Evolutionary conservation across 495 filamentous ascomycete genomes (phyloP).

Genomic region (Penicillium soppii): DNA sequence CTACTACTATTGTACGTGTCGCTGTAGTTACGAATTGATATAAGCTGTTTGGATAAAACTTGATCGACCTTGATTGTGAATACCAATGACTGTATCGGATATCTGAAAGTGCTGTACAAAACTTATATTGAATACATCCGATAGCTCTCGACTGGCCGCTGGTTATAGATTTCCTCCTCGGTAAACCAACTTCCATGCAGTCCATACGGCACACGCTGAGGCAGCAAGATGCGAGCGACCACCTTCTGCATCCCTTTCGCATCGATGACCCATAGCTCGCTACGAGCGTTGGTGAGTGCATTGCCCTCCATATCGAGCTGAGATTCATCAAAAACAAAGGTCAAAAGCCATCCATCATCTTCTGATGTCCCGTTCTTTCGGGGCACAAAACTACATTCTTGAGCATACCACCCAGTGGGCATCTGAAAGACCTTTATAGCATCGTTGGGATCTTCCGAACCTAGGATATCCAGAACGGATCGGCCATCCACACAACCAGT

Average conservation of each 20-base stretch:
- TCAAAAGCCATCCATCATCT: conserved; percentile 62
- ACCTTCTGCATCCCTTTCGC: conserved; percentile 57
- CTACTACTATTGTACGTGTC: too few species aligned
- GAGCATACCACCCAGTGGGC: conserved; percentile 57
- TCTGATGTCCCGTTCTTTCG: conserved; percentile 36
- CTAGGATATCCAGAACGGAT: conserved; percentile 43
- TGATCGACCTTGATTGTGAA: too few species aligned
- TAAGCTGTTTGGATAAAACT: too few species aligned
- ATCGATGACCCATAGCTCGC: conserved; percentile 67
- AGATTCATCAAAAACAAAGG: conserved; percentile 58
- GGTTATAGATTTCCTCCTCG: conserved; percentile 50
- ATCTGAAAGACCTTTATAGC: conserved; percentile 57
- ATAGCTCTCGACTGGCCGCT: conserved; percentile 15
- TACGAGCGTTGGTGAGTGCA: conserved; percentile 37
- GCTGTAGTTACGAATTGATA: too few species aligned
- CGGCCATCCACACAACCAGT: conserved; percentile 57
- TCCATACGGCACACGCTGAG: conserved; percentile 66
- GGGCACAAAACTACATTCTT: conserved; percentile 63
- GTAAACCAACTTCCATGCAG: conserved; percentile 66
- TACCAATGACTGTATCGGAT: too few species aligned
- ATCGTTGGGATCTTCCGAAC: conserved; percentile 41
- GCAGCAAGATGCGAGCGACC: conserved; percentile 52
- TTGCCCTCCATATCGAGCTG: conserved; percentile 50
- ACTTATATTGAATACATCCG: neutral
- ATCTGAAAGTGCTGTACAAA: too few species aligned